Conservation (phyloP, 176 grass and related monocot species). For the Calamus simplicifolius region DNA sequence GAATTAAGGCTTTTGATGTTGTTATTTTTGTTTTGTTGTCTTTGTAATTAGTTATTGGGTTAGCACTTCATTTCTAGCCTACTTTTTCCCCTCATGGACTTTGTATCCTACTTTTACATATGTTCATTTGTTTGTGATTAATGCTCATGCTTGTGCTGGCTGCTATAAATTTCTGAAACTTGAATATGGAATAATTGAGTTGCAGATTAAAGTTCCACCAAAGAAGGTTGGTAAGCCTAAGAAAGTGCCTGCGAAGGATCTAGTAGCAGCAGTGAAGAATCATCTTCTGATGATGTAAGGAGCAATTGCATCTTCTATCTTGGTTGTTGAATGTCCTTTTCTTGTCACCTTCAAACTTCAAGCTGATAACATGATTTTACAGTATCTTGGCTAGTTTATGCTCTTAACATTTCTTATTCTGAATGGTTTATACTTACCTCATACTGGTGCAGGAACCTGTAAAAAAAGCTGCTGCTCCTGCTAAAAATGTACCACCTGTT, state of each 20-base stretch:
- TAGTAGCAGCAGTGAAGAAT: slow-evolving; percentile 39
- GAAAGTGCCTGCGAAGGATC: slow-evolving; percentile 32
- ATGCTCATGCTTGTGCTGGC: no score
- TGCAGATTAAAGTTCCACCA: slow-evolving; percentile 43
- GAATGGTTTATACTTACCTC: neutral
- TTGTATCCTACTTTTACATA: no score
- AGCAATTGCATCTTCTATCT: neutral
- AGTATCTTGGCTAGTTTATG: neutral
- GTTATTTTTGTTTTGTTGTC: no score
- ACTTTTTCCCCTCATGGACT: no score
- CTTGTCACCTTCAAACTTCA: neutral
- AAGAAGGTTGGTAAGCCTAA: slow-evolving; percentile 41
- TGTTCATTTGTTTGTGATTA: no score
- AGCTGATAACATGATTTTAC: neutral
- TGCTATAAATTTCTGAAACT: no score
- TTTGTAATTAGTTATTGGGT: no score
- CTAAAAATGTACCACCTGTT: slow-evolving; percentile 1
- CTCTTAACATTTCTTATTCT: no score
- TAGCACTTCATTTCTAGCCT: no score
- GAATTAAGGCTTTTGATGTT: no score
- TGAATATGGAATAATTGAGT: neutral
- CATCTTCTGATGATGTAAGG: slow-evolving; percentile 73
- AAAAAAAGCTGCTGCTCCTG: slow-evolving; percentile 36
- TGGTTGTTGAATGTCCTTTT: neutral
- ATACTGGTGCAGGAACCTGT: slow-evolving; percentile 40